Evolutionary conservation across 192 early-diverging fungal genomes (phyloP).

Genomic region (Podila minutissima): DNA sequence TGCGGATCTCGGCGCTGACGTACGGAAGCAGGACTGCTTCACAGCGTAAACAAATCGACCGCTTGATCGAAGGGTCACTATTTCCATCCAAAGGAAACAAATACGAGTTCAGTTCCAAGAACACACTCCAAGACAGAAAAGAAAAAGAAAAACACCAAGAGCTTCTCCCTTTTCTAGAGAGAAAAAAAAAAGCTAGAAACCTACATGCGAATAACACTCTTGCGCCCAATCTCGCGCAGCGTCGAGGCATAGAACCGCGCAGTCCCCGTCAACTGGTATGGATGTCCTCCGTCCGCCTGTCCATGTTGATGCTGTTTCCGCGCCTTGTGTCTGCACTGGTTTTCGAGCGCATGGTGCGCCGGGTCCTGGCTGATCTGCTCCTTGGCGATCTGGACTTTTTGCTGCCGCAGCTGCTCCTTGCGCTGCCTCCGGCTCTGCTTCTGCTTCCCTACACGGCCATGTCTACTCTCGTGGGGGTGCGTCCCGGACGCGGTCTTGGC

Average conservation of each 20-base stretch:
- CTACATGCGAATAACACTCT: conserved; percentile 65
- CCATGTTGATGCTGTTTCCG: not conserved
- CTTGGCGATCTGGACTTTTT: conserved; percentile 27
- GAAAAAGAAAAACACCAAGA: too few species aligned
- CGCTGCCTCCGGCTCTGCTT: conserved; percentile 25
- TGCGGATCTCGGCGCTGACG: conserved; percentile 53
- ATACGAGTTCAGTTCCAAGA: not conserved
- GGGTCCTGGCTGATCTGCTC: conserved; percentile 28
- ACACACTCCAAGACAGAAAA: not conserved
- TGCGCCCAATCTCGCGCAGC: conserved; percentile 60
- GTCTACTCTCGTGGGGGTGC: not conserved
- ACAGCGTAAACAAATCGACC: conserved; percentile 64
- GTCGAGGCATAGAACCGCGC: conserved; percentile 60
- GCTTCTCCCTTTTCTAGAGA: not conserved
- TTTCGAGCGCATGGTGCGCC: conserved; percentile 13
- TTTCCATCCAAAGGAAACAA: conserved; percentile 14
- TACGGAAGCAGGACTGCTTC: conserved; percentile 63
- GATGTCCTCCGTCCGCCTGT: not conserved
- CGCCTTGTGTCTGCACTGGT: not conserved
- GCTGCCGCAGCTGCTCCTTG: conserved; percentile 8
- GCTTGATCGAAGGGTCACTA: conserved; percentile 67
- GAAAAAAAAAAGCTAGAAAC: not conserved
- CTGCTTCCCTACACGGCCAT: not conserved
- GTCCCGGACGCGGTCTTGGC: not conserved
- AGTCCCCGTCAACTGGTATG: conserved; percentile 14